Base-by-base conservation (phyloP, 495 filamentous ascomycete species). In the Staphylotrichum tortipilum region DNA sequence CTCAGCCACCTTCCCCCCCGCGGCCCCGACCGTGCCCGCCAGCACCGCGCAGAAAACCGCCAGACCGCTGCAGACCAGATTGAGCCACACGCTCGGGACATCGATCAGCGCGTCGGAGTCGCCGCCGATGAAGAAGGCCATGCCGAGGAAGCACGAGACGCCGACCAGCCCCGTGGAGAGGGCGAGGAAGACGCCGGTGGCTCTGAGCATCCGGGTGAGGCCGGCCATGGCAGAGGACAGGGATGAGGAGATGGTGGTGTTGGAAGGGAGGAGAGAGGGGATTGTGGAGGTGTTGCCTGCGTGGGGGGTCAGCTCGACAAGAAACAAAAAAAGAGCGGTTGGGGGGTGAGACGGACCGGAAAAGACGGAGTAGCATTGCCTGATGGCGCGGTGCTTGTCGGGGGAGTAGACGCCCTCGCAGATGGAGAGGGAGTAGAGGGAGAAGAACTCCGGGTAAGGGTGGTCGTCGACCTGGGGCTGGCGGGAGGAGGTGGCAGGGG, bases 401-500 rank as follows among this genome's bases (percentile, higher is more conserved):
- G 10, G 6, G 17, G 24, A 37, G 69, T 76, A 80, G 58, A 71
- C 58, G 34, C 88, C 86, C 53, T 78, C 63, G 54, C 88, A 91
- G 57, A 81, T 77, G 47, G 79, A 73, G 66, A 88, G 77, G 43
- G 88, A 59, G 56, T 91, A 84, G 18, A 82, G 57, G 34, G 79
- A 81, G 66, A 91, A 91, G 68, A 83, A 94, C 55, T 86, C 74
- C n/a, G 78, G 71, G 43, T 86, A 73, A 12, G 78, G 78, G 5
- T 81, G 70, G 3, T 71, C 53, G 5, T 65, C 55, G 2, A 72
- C 69, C 12, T n/a, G n/a, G n/a, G n/a, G n/a, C n/a, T n/a, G n/a
- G n/a, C n/a, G n/a, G n/a, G n/a, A n/a, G 41, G 40, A 43, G 1
- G 52, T 43, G 22, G 36, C 44, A 34, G 59, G 54, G 7, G 19